Base-by-base conservation (phyloP, 306 rosid genomes). In the Vigna radiata region DNA sequence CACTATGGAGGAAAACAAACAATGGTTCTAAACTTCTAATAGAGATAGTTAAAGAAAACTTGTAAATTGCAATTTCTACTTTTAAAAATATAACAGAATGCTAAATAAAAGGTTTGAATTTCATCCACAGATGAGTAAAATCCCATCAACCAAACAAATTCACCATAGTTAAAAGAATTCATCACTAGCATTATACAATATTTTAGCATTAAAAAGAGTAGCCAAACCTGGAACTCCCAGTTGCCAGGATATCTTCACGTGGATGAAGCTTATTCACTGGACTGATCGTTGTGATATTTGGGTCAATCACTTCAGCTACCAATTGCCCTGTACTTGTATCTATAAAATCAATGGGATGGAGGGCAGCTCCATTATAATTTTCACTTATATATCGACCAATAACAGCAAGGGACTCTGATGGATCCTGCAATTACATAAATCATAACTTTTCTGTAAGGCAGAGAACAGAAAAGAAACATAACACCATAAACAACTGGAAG, bases 221-320 rank as follows among this genome's bases (percentile, higher is more conserved):
- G 56, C 67, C 86, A 54, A 79, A 92, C 98, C 98, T 90, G 19
- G 97, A 92, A 81, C 97, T 94, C 48, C 98, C 98, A 13, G 93
- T 73, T 16, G 97, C 98, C 81, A 94, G 81, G 76, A 92, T 90
- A 83, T 94, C 97, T 18, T 91, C 95, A 0, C 83, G 87, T 19
- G 96, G 98, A 88, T 94, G 98, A 68, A 92, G 69, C 91, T 94
- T 94, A 86, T 91, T 94, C 73, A 92, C 98, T 1, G 98, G 92
- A 84, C 85, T 89, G 79, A 92, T 94, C 58, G 98, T 92, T 72
- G 91, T 90, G 75, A 94, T 92, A 86, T 94, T 90, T 14, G 96
- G 95, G 81, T 94, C 98, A 91, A 90, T 92, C 46, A 94, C 91
- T 87, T 94, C 97, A 33, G 98, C 96, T 55, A 94, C 83, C 85